Conservation (phyloP, 139 green algal genomes). For the Chlamydomonas schloesseri region DNA sequence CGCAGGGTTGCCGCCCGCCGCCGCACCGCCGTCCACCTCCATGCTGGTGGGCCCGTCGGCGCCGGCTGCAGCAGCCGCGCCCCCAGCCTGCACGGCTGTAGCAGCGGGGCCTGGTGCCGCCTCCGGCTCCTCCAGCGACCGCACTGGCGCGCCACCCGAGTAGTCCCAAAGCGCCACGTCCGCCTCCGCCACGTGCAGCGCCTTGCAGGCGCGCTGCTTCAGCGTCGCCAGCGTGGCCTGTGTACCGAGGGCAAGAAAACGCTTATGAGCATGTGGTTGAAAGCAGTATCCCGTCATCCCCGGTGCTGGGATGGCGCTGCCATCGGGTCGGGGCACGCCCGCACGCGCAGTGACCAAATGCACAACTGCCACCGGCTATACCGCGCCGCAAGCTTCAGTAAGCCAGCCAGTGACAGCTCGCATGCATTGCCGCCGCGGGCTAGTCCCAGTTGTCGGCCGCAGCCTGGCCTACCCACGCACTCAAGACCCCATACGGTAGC, state of each 20-base stretch:
- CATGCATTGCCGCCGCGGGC: too few relatives aligned
- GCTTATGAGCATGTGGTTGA: too few relatives aligned
- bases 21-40: not conserved
- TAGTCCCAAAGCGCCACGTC: slow-evolving; percentile 67
- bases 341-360: too few relatives aligned
- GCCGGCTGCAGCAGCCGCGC: not conserved
- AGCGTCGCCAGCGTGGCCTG: slow-evolving; percentile 64
- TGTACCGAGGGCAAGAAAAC: not conserved
- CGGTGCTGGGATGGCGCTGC: too few relatives aligned
- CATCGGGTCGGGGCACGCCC: too few relatives aligned
- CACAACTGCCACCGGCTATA: too few relatives aligned
- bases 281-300: too few relatives aligned
- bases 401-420: too few relatives aligned
- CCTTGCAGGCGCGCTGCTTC: slow-evolving; percentile 63
- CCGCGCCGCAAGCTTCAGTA: too few relatives aligned
- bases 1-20: not conserved
- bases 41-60: not conserved
- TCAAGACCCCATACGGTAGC: too few relatives aligned
- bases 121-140: not conserved
- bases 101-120: not conserved
- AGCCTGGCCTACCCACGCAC: too few relatives aligned
- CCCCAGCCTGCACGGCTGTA: not conserved
- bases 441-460: too few relatives aligned
- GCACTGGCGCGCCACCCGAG: not conserved
- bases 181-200: slow-evolving; percentile 52